These are phyloP conservation scores for Miscanthus lutarioriparius DNA, from an alignment of 176 grass and related monocot genomes.

Conservation along the genomic window DNA sequence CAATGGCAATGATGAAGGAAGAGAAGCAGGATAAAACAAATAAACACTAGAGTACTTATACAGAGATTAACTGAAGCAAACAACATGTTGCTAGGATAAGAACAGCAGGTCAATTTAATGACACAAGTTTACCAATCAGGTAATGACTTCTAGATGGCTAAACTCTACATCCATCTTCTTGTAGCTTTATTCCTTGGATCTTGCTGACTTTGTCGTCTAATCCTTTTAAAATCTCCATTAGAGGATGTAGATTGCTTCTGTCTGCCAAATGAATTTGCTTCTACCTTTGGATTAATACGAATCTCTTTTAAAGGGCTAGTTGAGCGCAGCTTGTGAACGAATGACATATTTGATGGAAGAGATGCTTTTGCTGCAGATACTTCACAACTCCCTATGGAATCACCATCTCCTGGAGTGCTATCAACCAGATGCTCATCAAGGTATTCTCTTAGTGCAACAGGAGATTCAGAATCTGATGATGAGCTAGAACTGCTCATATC, in stretches of 20 bases:
- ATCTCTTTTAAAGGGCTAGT: conserved; percentile 57
- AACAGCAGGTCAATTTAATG: background rate
- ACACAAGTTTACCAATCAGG: conserved; percentile 33
- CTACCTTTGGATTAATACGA: conserved; percentile 28
- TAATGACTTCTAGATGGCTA: conserved; percentile 9
- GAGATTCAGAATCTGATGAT: conserved; percentile 83
- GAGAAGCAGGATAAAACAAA: background rate
- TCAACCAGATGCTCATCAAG: conserved; percentile 28
- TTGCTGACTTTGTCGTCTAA: conserved; percentile 40
- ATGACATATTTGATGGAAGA: conserved; percentile 7
- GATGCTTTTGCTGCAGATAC: conserved; percentile 17
- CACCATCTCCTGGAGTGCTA: background rate
- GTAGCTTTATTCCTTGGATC: conserved; percentile 45
- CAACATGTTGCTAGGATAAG: background rate
- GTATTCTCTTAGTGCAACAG: conserved; percentile 39
- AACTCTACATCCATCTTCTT: conserved; percentile 66
- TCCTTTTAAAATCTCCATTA: conserved; percentile 70
- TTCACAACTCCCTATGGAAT: conserved; percentile 11
- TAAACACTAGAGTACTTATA: background rate
- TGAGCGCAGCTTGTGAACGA: conserved; percentile 10
- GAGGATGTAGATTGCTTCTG: conserved; percentile 45
- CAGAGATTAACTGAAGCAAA: conserved; percentile 15
- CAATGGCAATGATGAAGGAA: background rate
- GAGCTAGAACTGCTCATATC: conserved; percentile 77
- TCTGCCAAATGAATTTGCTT: conserved; percentile 39